Evolutionary conservation across 352 stramenopile species (phyloP), one percentile per base, ranked within the genome.

Genomic region (Phytophthora aleatoria): DNA sequence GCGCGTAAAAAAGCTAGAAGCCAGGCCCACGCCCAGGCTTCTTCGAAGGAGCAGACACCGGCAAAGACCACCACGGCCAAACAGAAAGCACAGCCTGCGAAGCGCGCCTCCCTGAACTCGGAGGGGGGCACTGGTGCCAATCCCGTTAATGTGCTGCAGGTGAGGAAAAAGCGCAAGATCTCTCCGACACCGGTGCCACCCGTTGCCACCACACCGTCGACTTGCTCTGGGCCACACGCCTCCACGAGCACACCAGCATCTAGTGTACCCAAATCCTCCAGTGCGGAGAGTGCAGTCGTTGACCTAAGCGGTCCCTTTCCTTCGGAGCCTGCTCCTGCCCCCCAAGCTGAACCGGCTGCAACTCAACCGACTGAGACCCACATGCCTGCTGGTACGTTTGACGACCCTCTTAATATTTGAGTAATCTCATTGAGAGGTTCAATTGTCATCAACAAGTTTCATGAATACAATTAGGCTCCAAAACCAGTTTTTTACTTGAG

Each of bases 161-260:
- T 90, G 41, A 83, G 82, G 44, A 95, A 95, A 64, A 94, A 94
- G 70, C 82, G 83, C 42, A 92, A 89, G 71, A 91, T 92, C 51
- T 73, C 75, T 12, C 76, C 83, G 16, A 74, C 72, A 43, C 64
- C 79, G 8, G 73, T 89, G 49, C 42, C 56, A 16, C 12, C 47
- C 1, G 53, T 50, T n/a, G 62, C 44, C 11, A 59, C 49, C 6
- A 3, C 64, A 30, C 12, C n/a, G 28, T 39, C 61, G 27, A 4
- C 50, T 51, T 8, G 28, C 13, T 27, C 43, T 15, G 31, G 16
- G 13, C 27, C 53, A 20, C 41, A 33, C 24, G 38, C 50, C n/a
- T n/a, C 27, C 39, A 50, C 3, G 6, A 39, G 33, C 35, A 24
- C 43, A 47, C 58, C 33, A 33, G 8, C 41, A 11, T 24, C 57